phyloP scores from a whole-genome alignment of 768 basidiomycete species.

The Boletus vermiculosoides region DNA sequence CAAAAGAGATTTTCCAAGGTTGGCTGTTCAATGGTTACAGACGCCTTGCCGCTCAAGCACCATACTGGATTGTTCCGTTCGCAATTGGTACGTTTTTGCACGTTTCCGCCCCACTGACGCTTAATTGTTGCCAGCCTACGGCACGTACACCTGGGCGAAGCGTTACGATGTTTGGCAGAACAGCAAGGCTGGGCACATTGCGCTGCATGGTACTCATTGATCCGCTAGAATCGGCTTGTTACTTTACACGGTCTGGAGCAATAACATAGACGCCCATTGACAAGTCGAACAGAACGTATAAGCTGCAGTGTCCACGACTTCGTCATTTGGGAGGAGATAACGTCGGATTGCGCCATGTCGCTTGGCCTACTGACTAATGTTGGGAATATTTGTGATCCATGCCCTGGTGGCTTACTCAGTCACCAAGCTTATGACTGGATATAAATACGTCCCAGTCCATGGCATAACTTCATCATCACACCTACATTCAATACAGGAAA shows the following conservation, averaged over 20 bases:
- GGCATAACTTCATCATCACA: neutral
- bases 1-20: slow-evolving; percentile 63
- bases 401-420: slow-evolving; percentile 19
- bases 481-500: slow-evolving; percentile 7
- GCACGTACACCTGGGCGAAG: slow-evolving; percentile 78
- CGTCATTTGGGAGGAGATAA: neutral
- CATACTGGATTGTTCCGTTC: slow-evolving; percentile 81
- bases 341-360: slow-evolving; percentile 12
- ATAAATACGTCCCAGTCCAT: slow-evolving; percentile 8
- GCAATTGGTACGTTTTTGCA: slow-evolving; percentile 58
- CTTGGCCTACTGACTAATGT: slow-evolving; percentile 6
- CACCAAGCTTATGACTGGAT: neutral
- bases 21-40: slow-evolving; percentile 89
- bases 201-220: slow-evolving; percentile 35
- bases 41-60: slow-evolving; percentile 66
- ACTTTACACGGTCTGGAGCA: slow-evolving; percentile 6
- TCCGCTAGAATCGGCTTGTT: slow-evolving; percentile 13
- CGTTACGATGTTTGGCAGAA: slow-evolving; percentile 62
- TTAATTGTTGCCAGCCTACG: slow-evolving; percentile 54
- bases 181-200: slow-evolving; percentile 80
- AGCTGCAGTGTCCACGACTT: neutral
- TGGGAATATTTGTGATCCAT: slow-evolving; percentile 14
- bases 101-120: neutral
- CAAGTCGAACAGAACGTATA: neutral
- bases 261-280: slow-evolving; percentile 16